A percentile compares a stretch with the other conserved stretches of the same genome.
Conservation (phyloP, 2,329 filamentous ascomycete genomes). For the Cyclaneusma minus region DNA sequence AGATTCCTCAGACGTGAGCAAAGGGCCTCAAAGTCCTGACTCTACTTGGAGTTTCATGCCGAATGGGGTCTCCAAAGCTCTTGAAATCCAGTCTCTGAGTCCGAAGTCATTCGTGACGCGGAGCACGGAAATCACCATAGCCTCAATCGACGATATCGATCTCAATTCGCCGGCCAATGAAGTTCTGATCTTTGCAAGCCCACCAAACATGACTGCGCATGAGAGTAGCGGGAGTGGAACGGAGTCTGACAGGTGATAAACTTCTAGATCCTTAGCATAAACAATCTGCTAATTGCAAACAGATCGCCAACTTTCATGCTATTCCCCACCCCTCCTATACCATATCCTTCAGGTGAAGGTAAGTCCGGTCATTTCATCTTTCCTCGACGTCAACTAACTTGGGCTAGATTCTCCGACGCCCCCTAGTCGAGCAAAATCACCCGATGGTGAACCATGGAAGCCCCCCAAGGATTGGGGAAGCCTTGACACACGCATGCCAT, state of each 20-base stretch:
- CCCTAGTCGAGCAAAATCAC: constrained; percentile 11
- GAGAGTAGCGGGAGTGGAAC: not conserved
- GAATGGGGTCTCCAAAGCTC: constrained; percentile 14
- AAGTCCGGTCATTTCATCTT: too few species aligned
- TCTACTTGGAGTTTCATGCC: constrained; percentile 19
- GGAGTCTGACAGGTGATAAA: too few species aligned
- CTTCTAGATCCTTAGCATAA: too few species aligned
- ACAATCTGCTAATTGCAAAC: too few species aligned
- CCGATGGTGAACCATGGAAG: constrained; percentile 25
- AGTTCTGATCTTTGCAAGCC: constrained; percentile 14
- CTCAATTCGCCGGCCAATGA: constrained; percentile 18
- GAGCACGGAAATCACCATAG: constrained; percentile 22
- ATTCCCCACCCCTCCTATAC: too few species aligned
- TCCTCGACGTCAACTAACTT: too few species aligned
- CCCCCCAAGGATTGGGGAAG: constrained; percentile 28
- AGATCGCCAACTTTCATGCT: too few species aligned
- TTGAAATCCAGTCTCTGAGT: constrained; percentile 23
- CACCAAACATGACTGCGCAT: too few species aligned
- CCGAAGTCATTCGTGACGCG: constrained; percentile 27
- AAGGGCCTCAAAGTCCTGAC: constrained; percentile 16
- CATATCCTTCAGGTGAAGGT: too few species aligned
- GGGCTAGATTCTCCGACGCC: not conserved
- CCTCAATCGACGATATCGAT: constrained; percentile 21
- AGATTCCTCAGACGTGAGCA: constrained; percentile 6
- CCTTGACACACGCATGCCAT: too few species aligned